These are phyloP conservation scores for Nannizziopsis barbatae DNA, from an alignment of 2,329 filamentous ascomycete species.

Conservation along the genomic window DNA sequence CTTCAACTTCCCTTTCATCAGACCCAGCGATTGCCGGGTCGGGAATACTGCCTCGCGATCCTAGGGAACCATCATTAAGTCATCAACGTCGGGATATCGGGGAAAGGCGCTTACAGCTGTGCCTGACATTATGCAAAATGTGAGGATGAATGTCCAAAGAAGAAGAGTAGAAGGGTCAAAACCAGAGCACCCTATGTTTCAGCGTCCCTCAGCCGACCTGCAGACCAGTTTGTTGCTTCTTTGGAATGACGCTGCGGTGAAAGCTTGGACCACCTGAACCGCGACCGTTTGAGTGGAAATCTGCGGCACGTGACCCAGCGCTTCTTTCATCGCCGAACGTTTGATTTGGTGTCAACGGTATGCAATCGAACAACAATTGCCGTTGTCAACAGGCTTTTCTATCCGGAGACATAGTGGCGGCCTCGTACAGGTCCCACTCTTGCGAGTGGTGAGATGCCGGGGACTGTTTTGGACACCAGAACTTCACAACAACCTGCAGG, in stretches of 20 bases:
- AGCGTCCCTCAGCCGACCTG: neutral
- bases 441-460: conserved; percentile 39
- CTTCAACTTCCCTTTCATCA: conserved; percentile 98
- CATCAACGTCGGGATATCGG: conserved; percentile 15
- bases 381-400: conserved; percentile 3
- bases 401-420: conserved; percentile 12
- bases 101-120: conserved; percentile 23
- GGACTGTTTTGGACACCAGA: conserved; percentile 39
- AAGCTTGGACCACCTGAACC: conserved; percentile 6
- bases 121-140: conserved; percentile 32
- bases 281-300: neutral
- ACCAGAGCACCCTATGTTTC: conserved; percentile 3
- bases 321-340: conserved; percentile 19
- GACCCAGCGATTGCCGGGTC: conserved; percentile 86
- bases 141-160: neutral
- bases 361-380: conserved; percentile 6
- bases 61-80: conserved; percentile 37
- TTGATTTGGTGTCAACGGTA: conserved; percentile 20
- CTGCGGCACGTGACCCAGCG: conserved; percentile 21
- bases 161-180: neutral
- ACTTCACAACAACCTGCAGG: conserved; percentile 34
- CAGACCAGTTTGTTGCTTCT: neutral
- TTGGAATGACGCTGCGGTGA: neutral
- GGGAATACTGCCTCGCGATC: conserved; percentile 94
- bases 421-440: conserved; percentile 17